phyloP scores from a whole-genome alignment of 75 land plant species.

The Azolla pinnata region DNA sequence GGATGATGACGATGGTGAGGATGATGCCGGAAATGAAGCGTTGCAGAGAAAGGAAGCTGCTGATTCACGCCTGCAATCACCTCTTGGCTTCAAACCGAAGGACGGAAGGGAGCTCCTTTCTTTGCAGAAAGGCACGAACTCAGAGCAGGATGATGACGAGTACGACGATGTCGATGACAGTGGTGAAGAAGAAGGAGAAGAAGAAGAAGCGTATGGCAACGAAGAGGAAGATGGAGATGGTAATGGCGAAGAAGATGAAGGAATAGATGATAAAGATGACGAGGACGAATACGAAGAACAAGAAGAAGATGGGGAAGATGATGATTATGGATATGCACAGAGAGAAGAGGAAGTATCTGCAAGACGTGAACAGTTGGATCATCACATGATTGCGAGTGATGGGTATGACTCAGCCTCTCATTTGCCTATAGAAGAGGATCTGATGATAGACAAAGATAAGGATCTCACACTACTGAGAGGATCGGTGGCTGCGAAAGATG shows the following conservation, averaged over 20 bases:
- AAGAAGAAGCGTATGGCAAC: slow-evolving; percentile 13
- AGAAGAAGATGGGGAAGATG: slow-evolving; percentile 1
- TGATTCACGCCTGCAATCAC: too few species aligned
- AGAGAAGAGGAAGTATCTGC: slow-evolving; percentile 11
- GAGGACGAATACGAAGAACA: slow-evolving; percentile 8
- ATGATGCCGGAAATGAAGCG: too few species aligned
- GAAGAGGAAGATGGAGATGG: slow-evolving; percentile 10
- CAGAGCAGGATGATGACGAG: too few species aligned
- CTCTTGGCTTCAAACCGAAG: too few species aligned
- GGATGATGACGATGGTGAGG: too few species aligned
- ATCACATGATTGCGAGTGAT: neutral
- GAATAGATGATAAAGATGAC: slow-evolving; percentile 1
- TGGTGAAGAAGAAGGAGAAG: slow-evolving; percentile 20
- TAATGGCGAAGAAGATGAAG: slow-evolving; percentile 3
- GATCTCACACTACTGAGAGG: neutral
- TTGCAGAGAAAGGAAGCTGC: too few species aligned
- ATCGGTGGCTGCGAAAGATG: neutral
- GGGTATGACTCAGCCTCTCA: neutral
- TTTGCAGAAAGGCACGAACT: too few species aligned
- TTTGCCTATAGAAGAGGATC: neutral
- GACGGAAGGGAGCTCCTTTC: too few species aligned
- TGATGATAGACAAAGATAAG: slow-evolving; percentile 1
- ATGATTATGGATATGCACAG: neutral
- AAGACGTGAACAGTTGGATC: neutral
- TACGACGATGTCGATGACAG: too few species aligned